Evolutionary conservation across 1,139 yeast species (phyloP), one percentile per base, ranked within the genome.

Genomic region (Diutina ranongensis): DNA sequence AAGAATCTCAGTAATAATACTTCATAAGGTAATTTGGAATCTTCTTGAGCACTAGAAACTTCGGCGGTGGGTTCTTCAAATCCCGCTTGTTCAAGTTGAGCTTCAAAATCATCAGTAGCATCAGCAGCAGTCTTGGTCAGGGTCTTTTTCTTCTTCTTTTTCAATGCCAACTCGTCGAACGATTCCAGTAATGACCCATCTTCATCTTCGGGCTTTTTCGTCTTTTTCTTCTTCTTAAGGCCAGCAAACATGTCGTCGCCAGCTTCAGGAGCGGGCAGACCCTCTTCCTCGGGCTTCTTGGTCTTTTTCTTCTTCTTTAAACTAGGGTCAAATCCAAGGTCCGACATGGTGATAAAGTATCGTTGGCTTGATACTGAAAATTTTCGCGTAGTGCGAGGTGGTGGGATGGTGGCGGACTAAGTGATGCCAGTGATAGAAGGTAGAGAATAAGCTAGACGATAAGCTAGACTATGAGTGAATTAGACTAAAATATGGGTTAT

Each of bases 71-170:
- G 72, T 45, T 76, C 81, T 49, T 76, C 76, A 46, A 89, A 74
- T 59, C 97, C 97, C 20, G 97, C 97, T 61, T 85, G 74, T 61
- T 86, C 95, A 57, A 92, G 74, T 60, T 85, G 86, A 60, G 84
- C 84, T 56, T 89, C 97, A 61, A 92, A 89, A 53, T 85, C 42
- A 16, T 38, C 96, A 52, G 82, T 78, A 45, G 77, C 74, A 9
- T 41, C 36, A 45, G 68, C 80, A 45, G 72, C 65, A 45, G 77
- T 74, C 52, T 76, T 72, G 40, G 73, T 66, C 54, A 78, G 66
- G 74, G 80, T 80, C 76, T 88, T 89, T 75, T 88, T 88, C 69
- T 80, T 80, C 61, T 67, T 67, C 28, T 25, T 25, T 62, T 79
- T 80, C 62, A 87, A 74, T 49, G 80, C 76, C 56, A 87, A 72